Base-by-base conservation (phyloP, 1,139 yeast genomes). In the Zygoascus sp. region DNA sequence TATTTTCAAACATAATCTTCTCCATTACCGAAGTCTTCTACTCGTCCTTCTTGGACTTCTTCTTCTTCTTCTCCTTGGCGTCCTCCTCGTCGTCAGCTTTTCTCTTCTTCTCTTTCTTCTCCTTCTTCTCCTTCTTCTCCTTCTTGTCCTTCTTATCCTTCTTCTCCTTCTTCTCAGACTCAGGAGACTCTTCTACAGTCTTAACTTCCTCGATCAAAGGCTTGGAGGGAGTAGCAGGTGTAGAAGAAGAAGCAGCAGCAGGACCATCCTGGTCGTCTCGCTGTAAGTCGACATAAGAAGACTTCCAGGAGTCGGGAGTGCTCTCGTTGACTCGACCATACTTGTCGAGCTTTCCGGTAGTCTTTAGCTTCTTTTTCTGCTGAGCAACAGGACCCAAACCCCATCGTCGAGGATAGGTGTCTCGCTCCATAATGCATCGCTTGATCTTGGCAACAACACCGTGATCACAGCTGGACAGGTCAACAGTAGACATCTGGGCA, bases 361-460 rank as follows among this genome's bases (percentile, higher is more conserved):
- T 86, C 79, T 90, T 92, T 77, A 92, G 75, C 75, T 90, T 96
- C 79, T 92, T 92, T 85, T 92, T 92, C 83, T 88, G 89, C 72
- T 87, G 90, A 54, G 98, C 98, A 66, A 90, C 88, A 62, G 98
- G 98, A 61, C 98, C 98, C 62, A 92, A 75, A 55, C 98, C 98
- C 98, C 98, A 92, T 79, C 97, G 84, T 79, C 98, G 86, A 73
- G 98, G 98, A 71, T 92, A 92, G 48, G 95, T 81, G 69, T 92
- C 98, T 75, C 98, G 84, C 75, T 92, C 98, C 98, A 92, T 92
- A 62, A 92, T 92, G 76, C 97, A 90, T 76, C 98, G 87, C 80
- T 92, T 92, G 65, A 92, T 95, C 75, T 88, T 89, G 58, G 98
- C 97, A 63, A 92, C 98, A 56, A 90, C 90, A 62, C 98, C 98